Base-by-base conservation (phyloP, 176 grass and related monocot genomes). In the Oryza meridionalis region DNA sequence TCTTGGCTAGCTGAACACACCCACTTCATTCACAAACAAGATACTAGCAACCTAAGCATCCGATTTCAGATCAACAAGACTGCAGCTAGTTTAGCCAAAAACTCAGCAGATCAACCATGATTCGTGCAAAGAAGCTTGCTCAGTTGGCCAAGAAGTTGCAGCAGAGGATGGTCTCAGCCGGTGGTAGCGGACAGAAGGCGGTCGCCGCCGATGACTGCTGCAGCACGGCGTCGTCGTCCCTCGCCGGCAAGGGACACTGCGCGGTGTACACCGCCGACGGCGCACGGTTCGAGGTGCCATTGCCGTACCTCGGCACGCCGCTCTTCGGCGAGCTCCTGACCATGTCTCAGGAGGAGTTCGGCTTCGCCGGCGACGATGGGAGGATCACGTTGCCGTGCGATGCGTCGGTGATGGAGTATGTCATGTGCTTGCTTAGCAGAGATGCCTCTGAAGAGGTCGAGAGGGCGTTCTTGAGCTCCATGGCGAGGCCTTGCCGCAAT, bases 321-420 rank as follows among this genome's bases (percentile, higher is more conserved):
- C 11, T 83, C 38, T 84, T 88, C 2, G 1, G 15, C 9, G 86
- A 88, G 75, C 86, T 88, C 43, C 9, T 88, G 3, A 83, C 67
- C 55, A 83, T 88, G 61, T 80, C 78, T 0, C 63, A 40, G 66
- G 65, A 82, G 70, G 85, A 87, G 83, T 92, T 86, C 13, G 90
- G 87, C 19, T 84, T 86, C 4, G 51, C 40, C 2, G 29, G 55
- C 35, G 79, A 61, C 58, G 67, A 80, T 17, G 90, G 82, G 12
- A 85, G 80, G 40, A 96, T 96, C 77, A 96, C 29, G 9, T 31
- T 94, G 79, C 76, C 79, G 0, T 95, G 79, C 10, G 88, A 95
- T 10, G 82, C 78, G 26, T 50, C 26, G 0, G 81, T 77, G 29
- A 75, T 92, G 75, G 85, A 95, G 32, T 90, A 95, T 19, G 80